Percentiles rank a stretch among this genome's conserved stretches.
These are phyloP conservation scores for Auricularia auricula-judae DNA, from an alignment of 768 basidiomycete genomes.

Conservation along the genomic window DNA sequence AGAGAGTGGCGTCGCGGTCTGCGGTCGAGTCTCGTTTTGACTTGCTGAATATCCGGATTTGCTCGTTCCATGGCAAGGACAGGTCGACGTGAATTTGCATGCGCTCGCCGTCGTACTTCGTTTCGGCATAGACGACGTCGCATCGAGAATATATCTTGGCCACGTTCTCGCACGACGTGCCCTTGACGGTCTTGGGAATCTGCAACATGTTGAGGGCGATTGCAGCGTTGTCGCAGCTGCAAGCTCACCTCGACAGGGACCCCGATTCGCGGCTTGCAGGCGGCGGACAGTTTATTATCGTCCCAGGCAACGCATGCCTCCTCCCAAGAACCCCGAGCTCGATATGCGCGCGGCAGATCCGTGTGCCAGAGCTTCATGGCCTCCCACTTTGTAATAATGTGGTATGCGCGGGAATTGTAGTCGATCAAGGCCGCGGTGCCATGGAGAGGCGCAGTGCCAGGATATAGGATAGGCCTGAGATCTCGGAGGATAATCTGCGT, in stretches of 20 bases:
- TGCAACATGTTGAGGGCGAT: conserved; percentile 11
- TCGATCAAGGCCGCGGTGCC: conserved; percentile 39
- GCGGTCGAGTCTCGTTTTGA: conserved; percentile 72
- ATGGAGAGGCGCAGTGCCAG: conserved; percentile 37
- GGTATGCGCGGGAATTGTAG: conserved; percentile 47
- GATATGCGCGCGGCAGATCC: conserved; percentile 42
- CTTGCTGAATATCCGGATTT: conserved; percentile 79
- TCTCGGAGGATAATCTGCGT: conserved; percentile 88
- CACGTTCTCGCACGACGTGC: conserved; percentile 46
- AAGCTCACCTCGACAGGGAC: conserved; percentile 47
- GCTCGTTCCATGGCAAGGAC: conserved; percentile 21
- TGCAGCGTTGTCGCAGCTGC: not conserved
- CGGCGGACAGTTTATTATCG: conserved; percentile 14
- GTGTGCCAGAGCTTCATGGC: conserved; percentile 69
- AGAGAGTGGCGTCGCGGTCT: conserved; percentile 61
- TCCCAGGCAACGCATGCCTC: conserved; percentile 35
- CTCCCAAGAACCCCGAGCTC: conserved; percentile 45
- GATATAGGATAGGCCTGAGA: conserved; percentile 67
- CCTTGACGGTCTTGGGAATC: conserved; percentile 83
- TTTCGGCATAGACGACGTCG: conserved; percentile 68
- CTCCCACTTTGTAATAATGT: conserved; percentile 43
- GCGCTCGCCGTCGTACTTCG: conserved; percentile 92
- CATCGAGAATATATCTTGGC: conserved; percentile 32
- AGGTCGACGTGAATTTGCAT: conserved; percentile 80
- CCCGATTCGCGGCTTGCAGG: conserved; percentile 37